Base-by-base conservation (phyloP, 139 green algal genomes). In the Chlamydomonas sphaeroides region DNA sequence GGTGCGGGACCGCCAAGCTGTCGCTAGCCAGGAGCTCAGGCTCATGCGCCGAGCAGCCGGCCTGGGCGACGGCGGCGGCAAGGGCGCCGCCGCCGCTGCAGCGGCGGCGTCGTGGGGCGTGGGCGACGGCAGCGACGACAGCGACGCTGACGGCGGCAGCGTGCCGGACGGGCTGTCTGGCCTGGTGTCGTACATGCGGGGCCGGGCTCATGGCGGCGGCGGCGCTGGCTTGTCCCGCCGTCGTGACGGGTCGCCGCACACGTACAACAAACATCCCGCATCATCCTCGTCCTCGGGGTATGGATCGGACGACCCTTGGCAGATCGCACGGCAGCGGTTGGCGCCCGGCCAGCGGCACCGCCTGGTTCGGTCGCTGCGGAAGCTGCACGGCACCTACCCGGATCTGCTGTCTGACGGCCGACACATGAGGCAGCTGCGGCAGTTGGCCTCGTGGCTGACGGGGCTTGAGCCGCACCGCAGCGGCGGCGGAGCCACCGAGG, bases 341-440 rank as follows among this genome's bases (percentile, higher is more conserved):
- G 63, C 63, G 17, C 63, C 63, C 3, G 63, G 32, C 20, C 15
- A 68, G 63, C 33, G 63, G 17, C 18, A n/a, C 26, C 36, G 38
- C 42, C 59, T 82, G 45, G 21, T 82, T 42, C 61, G 61, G 8
- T 32, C 32, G n/a, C 75, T 82, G 62, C 61, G 51, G 62, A 5
- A 28, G 32, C 62, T 82, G 59, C 75, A 82, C 62, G 0, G 2
- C 14, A n/a, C n/a, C 30, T 33, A 65, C 14, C 75, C 75, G 61
- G 28, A 82, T 39, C 75, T 82, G 41, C 33, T 82, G 75, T 25
- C 49, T 8, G 69, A 61, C 10, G 42, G 11, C 7, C 7, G 32
- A 3, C 62, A 82, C 75, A 49, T 56, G 42, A 41, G 62, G 62
- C 62, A 42, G 26, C 23, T 82, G 32, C 30, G 14, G n/a, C 42